phyloP scores from a whole-genome alignment of 306 rosid species.

The Casuarina cunninghamiana region DNA sequence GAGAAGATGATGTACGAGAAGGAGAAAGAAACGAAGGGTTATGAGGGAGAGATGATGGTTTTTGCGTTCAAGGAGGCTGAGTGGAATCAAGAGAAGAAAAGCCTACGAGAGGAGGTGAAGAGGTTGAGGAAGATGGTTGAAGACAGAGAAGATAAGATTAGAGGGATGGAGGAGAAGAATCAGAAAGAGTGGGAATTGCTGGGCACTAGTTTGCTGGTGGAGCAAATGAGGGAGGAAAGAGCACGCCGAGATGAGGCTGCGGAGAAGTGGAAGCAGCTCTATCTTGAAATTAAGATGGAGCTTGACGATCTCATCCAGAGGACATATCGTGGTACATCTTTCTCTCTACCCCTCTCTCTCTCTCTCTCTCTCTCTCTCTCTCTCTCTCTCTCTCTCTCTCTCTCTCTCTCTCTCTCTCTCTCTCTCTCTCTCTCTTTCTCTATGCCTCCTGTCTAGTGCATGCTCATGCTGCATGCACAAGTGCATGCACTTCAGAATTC shows the following conservation, averaged over 20 bases:
- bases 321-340: constrained; percentile 51
- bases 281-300: constrained; percentile 80
- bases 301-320: constrained; percentile 94
- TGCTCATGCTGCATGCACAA: background rate
- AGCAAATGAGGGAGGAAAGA: constrained; percentile 76
- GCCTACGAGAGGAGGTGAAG: constrained; percentile 68
- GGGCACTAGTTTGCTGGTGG: constrained; percentile 54
- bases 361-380: background rate
- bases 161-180: constrained; percentile 32
- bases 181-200: constrained; percentile 51
- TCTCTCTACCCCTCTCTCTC: background rate
- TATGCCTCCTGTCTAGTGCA: background rate
- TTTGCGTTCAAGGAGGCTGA: constrained; percentile 73
- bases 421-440: too few relatives aligned
- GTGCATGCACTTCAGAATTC: background rate
- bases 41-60: constrained; percentile 76
- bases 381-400: too few relatives aligned
- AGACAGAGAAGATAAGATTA: constrained; percentile 59
- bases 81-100: constrained; percentile 88
- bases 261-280: constrained; percentile 95
- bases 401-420: too few relatives aligned
- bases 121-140: constrained; percentile 56
- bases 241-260: constrained; percentile 79
- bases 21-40: constrained; percentile 50
- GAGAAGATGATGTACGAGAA: constrained; percentile 65